Conservation (phyloP, 768 basidiomycete species). For the Phanerodontia chrysosporium region DNA sequence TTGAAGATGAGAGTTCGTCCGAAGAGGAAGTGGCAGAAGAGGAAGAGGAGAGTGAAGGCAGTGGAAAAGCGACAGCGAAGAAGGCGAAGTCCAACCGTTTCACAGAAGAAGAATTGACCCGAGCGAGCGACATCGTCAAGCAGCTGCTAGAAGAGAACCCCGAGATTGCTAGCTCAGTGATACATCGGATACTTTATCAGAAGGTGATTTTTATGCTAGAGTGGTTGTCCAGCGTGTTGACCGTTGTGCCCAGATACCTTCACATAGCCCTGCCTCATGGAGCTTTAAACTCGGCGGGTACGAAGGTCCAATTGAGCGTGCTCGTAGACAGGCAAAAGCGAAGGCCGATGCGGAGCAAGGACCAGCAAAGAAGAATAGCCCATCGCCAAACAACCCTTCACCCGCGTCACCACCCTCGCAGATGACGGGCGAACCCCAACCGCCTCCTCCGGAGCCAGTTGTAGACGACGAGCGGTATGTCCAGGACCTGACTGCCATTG, state of each 20-base stretch:
- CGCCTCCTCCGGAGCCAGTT: background rate
- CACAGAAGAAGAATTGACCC: conserved; percentile 48
- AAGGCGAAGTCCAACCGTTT: conserved; percentile 27
- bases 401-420: background rate
- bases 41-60: background rate
- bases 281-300: conserved; percentile 28
- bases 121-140: too few relatives aligned
- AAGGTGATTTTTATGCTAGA: conserved; percentile 34
- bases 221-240: background rate
- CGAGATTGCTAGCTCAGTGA: too few relatives aligned
- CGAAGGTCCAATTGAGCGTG: conserved; percentile 39
- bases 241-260: conserved; percentile 46
- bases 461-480: background rate
- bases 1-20: background rate
- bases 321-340: conserved; percentile 49
- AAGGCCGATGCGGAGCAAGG: conserved; percentile 27
- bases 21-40: conserved; percentile 5
- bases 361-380: background rate
- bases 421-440: background rate
- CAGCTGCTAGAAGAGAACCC: too few relatives aligned
- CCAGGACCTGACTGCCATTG: conserved; percentile 2
- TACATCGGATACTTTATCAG: conserved; percentile 32
- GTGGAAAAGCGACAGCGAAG: background rate
- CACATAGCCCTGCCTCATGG: conserved; percentile 55
- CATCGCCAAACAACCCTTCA: background rate